Percentiles rank a stretch among this genome's conserved stretches.
Evolutionary conservation across 163 green algal genomes (phyloP).

Genomic region (Coccomyxa subellipsoidea): DNA sequence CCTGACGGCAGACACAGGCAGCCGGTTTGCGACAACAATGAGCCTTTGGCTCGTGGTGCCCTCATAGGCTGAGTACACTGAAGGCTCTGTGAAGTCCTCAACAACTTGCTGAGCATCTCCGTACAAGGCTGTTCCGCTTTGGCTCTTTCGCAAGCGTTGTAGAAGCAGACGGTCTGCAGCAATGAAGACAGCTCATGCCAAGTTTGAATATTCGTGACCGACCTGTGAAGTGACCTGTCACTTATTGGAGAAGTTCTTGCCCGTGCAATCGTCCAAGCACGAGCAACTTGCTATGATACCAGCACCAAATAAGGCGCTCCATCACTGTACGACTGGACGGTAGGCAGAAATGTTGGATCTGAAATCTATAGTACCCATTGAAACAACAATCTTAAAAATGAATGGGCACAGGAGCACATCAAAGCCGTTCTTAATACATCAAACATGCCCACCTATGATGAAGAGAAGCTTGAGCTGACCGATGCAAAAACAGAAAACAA

Average conservation of each 20-base stretch:
- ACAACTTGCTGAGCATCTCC: conserved; percentile 29
- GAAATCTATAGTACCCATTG: neutral
- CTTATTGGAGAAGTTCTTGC: no score
- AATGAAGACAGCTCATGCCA: neutral
- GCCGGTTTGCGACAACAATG: conserved; percentile 92
- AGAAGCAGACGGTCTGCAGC: conserved; percentile 54
- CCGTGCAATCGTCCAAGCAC: no score
- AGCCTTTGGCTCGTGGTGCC: conserved; percentile 45
- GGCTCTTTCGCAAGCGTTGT: conserved; percentile 57
- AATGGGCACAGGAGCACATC: neutral
- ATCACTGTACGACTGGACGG: no score
- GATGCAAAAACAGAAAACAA: neutral
- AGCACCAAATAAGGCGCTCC: no score
- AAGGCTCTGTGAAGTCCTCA: conserved; percentile 15
- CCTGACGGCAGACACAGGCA: conserved; percentile 85
- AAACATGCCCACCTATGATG: no score
- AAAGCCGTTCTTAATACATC: neutral
- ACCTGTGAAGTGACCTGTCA: no score
- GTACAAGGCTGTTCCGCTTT: conserved; percentile 57
- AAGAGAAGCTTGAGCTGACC: no score
- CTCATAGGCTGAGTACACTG: conserved; percentile 12
- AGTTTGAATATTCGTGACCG: no score
- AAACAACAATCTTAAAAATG: neutral
- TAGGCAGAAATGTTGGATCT: no score
- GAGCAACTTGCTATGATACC: no score